Conservation (phyloP, 2,329 filamentous ascomycete species). For the Thielaviopsis ethacetica region DNA sequence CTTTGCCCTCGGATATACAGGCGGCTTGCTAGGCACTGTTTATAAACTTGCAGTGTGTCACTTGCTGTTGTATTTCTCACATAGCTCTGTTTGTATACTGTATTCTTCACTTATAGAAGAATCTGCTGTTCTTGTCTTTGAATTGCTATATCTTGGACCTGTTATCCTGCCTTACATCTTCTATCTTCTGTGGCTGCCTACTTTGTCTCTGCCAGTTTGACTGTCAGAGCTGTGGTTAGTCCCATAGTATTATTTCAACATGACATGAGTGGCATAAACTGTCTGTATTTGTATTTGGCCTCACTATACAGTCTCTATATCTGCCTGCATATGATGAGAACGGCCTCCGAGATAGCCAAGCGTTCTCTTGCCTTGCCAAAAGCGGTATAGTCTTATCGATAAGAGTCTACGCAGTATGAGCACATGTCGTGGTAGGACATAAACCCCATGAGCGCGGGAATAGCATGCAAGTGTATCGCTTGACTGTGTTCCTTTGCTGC, state of each 20-base stretch:
- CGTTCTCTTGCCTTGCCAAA: conserved; percentile 26
- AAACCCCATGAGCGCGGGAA: too few species aligned
- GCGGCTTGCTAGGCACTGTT: not conserved
- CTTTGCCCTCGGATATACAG: too few species aligned
- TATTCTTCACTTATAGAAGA: conserved; percentile 76
- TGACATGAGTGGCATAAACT: not conserved
- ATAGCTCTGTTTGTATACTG: conserved; percentile 58
- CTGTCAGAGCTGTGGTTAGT: too few species aligned
- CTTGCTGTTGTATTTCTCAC: conserved; percentile 41
- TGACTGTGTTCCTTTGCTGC: not conserved
- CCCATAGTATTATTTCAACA: conserved; percentile 73
- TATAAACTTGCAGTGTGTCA: conserved; percentile 14
- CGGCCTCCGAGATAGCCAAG: conserved; percentile 57
- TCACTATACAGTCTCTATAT: too few species aligned
- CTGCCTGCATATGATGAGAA: conserved; percentile 67
- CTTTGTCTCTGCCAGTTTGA: too few species aligned
- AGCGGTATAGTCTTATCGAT: conserved; percentile 11
- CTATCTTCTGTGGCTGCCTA: too few species aligned
- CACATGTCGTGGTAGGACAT: not conserved
- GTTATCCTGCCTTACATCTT: conserved; percentile 19
- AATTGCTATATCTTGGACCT: conserved; percentile 30
- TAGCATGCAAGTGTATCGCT: too few species aligned
- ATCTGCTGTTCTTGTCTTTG: conserved; percentile 68
- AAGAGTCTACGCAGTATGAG: not conserved
- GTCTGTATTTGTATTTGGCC: conserved; percentile 24